Conservation (phyloP, 768 basidiomycete genomes). For the Mycena filopes region DNA sequence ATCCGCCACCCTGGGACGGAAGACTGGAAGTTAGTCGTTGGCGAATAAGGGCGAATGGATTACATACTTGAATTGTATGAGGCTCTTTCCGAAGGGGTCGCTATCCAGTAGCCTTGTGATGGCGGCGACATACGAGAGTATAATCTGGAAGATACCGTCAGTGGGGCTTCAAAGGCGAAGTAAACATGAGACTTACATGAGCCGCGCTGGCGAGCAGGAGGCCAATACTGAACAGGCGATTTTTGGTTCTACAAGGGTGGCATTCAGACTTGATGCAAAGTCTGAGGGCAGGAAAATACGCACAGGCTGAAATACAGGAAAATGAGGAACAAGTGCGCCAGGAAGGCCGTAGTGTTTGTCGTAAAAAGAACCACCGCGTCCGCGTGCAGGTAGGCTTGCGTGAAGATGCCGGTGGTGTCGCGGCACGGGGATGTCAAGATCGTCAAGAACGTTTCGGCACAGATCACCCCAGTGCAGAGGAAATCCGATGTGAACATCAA, state of each 20-base stretch:
- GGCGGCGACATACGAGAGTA: not conserved
- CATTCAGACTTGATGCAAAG: too few relatives aligned
- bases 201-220: not conserved
- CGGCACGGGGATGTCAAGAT: not conserved
- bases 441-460: not conserved
- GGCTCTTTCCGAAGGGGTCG: not conserved
- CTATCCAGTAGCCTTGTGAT: not conserved
- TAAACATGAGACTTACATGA: not conserved
- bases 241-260: slow-evolving; percentile 11
- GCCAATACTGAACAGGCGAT: not conserved
- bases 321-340: too few relatives aligned
- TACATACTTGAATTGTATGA: not conserved
- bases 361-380: too few relatives aligned
- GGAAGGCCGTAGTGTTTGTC: too few relatives aligned
- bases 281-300: too few relatives aligned
- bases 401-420: not conserved
- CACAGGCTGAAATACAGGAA: too few relatives aligned
- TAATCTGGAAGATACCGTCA: not conserved
- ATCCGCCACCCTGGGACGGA: not conserved
- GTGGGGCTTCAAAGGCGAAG: too few relatives aligned
- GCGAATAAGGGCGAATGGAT: not conserved
- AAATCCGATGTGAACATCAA: slow-evolving; percentile 5
- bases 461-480: slow-evolving; percentile 12
- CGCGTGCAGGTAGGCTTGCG: too few relatives aligned
- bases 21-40: not conserved